phyloP scores from a whole-genome alignment of 345 rosid species.

The Linum usitatissimum region DNA sequence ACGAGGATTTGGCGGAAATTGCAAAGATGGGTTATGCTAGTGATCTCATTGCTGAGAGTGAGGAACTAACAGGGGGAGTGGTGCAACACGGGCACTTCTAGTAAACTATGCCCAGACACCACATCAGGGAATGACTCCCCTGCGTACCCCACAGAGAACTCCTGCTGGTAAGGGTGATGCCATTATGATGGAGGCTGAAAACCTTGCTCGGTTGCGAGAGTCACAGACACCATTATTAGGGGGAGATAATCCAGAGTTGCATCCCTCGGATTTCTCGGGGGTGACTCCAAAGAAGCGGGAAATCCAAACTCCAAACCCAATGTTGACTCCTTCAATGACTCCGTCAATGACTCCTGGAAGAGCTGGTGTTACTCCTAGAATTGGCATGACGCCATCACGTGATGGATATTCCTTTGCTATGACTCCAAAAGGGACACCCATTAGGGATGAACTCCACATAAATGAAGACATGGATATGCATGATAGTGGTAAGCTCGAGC shows the following conservation, averaged over 20 bases:
- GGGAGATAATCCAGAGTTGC: conserved; percentile 96
- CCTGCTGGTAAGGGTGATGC: conserved; percentile 97
- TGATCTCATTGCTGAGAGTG: conserved; percentile 70
- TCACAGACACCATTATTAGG: conserved; percentile 96
- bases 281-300: conserved; percentile 89
- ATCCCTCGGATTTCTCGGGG: conserved; percentile 98
- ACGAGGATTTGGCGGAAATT: conserved; percentile 87
- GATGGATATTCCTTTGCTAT: conserved; percentile 66
- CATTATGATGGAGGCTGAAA: conserved; percentile 99
- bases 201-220: conserved; percentile 87
- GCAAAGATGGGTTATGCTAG: conserved; percentile 98
- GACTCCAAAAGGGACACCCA: conserved; percentile 94
- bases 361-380: conserved; percentile 71
- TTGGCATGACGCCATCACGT: conserved; percentile 86
- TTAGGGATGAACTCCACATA: conserved; percentile 92
- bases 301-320: conserved; percentile 83
- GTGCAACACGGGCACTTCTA: conserved; percentile 91
- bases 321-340: conserved; percentile 62
- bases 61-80: conserved; percentile 77
- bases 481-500: conserved; percentile 69
- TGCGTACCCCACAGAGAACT: conserved; percentile 92
- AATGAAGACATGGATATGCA: conserved; percentile 83
- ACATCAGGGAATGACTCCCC: conserved; percentile 73
- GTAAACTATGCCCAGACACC: conserved; percentile 89
- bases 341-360: conserved; percentile 23